Evolutionary conservation across 2,329 filamentous ascomycete species (phyloP), one percentile per base, ranked within the genome.

Genomic region (Zelopaecilomyces penicillatus): DNA sequence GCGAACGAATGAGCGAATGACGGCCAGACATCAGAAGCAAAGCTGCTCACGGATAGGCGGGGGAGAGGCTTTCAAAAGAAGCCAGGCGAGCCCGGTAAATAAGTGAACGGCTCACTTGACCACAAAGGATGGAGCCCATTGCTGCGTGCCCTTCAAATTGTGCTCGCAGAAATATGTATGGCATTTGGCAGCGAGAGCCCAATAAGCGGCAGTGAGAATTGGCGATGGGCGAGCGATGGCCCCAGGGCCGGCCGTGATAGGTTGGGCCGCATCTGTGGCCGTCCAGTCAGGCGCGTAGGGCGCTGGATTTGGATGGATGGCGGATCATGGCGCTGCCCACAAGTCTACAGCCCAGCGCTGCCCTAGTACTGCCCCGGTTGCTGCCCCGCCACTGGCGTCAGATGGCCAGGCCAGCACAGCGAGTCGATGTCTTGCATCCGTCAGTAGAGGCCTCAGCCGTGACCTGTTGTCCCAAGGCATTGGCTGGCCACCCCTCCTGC

Each of bases 351-450:
- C 19, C 19, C 19, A 19, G 19, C 19, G 19, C 19, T 19, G 19
- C 19, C 19, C 19, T 19, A 19, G 19, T 19, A 19, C 19, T 19
- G 2, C 19, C 19, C 19, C 19, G 19, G 19, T 19, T 19, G n/a
- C n/a, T n/a, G 56, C 54, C 55, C 59, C 58, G 62, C 60, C 57
- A 57, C 54, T 56, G 52, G 56, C 61, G 64, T 65, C 60, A 61
- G 60, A 64, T 57, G 62, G 55, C 56, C 51, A 54, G 52, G 50
- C 52, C 55, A 55, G 45, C 54, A 56, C 57, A 63, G 62, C 65
- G 64, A 71, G 65, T 69, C 62, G 64, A 70, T 70, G 63, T 62
- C 56, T 57, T 63, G 61, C 61, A 61, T 61, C 45, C 39, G 52
- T 49, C 46, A 42, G n/a, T 26, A n/a, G 19, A 12, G 12, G 37